A percentile compares a stretch with the other conserved stretches of the same genome.
Evolutionary conservation across 2,329 filamentous ascomycete species (phyloP).

Genomic region (Canariomyces notabilis): DNA sequence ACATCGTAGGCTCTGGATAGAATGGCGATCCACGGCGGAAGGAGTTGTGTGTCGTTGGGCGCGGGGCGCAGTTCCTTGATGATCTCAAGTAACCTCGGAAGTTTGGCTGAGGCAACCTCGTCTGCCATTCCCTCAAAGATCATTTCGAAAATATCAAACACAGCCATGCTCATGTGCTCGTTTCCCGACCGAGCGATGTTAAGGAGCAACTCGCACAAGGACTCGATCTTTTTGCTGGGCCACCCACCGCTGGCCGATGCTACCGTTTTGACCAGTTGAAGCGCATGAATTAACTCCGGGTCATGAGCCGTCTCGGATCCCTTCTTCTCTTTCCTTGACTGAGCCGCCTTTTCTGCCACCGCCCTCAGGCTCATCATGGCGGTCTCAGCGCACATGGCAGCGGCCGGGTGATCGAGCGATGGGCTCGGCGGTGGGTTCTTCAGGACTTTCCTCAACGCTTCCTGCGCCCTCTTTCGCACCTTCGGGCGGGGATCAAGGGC

Average conservation of each 20-base stretch:
- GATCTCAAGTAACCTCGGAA: conserved; percentile 82
- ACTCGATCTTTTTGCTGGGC: conserved; percentile 94
- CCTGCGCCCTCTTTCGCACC: conserved; percentile 87
- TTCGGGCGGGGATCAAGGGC: conserved; percentile 86
- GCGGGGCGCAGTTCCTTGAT: conserved; percentile 89
- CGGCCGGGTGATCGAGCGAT: conserved; percentile 86
- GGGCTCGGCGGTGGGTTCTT: conserved; percentile 84
- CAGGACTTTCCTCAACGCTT: conserved; percentile 78
- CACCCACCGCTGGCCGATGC: conserved; percentile 84
- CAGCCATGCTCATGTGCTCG: conserved; percentile 92
- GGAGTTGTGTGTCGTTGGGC: conserved; percentile 86
- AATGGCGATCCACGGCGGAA: conserved; percentile 95
- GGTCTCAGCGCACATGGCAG: conserved; percentile 93
- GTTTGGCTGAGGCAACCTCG: conserved; percentile 80
- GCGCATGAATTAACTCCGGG: conserved; percentile 80
- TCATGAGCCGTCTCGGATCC: conserved; percentile 59
- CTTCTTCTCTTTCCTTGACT: conserved; percentile 66
- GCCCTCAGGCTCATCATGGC: conserved; percentile 76
- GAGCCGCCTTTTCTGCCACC: conserved; percentile 57
- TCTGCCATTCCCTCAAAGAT: conserved; percentile 89
- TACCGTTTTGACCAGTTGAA: conserved; percentile 88
- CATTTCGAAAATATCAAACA: conserved; percentile 95
- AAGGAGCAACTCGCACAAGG: conserved; percentile 81
- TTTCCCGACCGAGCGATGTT: conserved; percentile 86
- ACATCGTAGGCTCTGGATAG: conserved; percentile 92